Base-by-base conservation (phyloP, 768 basidiomycete species). In the Trametes maxima region DNA sequence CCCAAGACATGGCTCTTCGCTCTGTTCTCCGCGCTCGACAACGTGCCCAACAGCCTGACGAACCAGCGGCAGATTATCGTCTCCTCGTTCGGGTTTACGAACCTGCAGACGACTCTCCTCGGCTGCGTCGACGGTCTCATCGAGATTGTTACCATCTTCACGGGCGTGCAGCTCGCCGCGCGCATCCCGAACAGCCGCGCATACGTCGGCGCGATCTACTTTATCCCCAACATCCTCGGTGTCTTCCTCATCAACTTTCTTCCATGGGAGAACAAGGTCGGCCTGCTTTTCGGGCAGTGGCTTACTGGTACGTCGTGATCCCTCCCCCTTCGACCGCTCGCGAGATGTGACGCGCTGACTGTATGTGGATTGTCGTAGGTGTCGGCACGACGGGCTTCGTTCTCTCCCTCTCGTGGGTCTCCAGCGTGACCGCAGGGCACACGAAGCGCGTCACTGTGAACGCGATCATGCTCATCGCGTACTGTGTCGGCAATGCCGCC, bases 1-100 rank as follows among this genome's bases (percentile, higher is more conserved):
- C 83, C 85, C 0, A 91, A 90, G 72, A 88, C 87, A 0, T 90
- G 88, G 88, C 77, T 90, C 28, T 90, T 91, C 65, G 87, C 88
- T 0, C 76, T 89, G 44, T 89, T 89, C 70, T 77, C 83, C 2
- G 82, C 80, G 0, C 71, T 89, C 36, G 75, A 80, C 67, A 87
- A 87, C 58, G 68, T 90, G 16, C 86, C 88, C 1, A 88, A 86
- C 69, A 88, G 86, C 19, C 73, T 84, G 57, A 86, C 83, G 19
- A 88, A 87, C 62, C 89, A 90, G 66, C 74, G 80, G 5, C 78
- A 80, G 60, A 82, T 91, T 63, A 88, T 91, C 57, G 78, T 89
- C 14, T 73, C 81, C 1, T 84, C 84, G 0, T 85, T 90, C 68
- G 89, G 89, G 2, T 91, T 88, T 70, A 80, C 75, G 6, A 67